phyloP scores from a whole-genome alignment of 345 rosid species.

The Moringa oleifera region DNA sequence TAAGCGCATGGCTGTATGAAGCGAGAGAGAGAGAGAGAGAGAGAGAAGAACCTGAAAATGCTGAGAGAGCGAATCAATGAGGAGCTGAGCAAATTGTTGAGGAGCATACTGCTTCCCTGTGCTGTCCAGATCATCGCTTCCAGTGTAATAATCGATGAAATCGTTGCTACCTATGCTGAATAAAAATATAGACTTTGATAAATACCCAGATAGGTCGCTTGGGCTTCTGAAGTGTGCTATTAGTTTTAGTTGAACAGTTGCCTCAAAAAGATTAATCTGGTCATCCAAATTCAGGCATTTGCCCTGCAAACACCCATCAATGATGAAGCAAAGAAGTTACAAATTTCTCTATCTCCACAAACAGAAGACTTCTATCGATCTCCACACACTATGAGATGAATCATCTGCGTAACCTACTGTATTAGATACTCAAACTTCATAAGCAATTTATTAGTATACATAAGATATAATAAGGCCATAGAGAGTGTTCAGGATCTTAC shows the following conservation, averaged over 20 bases:
- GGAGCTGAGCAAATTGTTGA: slow-evolving; percentile 24
- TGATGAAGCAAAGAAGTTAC: too few relatives aligned
- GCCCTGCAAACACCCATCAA: slow-evolving; percentile 37
- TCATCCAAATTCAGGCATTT: slow-evolving; percentile 36
- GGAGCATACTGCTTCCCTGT: slow-evolving; percentile 16
- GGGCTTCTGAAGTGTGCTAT: slow-evolving; percentile 13
- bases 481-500: slow-evolving; percentile 31
- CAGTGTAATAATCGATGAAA: slow-evolving; percentile 23
- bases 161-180: slow-evolving; percentile 40
- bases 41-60: slow-evolving; percentile 22
- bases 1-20: too few relatives aligned
- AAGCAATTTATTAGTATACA: not conserved
- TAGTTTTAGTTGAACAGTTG: slow-evolving; percentile 10
- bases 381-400: too few relatives aligned
- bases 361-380: too few relatives aligned
- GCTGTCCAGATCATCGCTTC: not conserved
- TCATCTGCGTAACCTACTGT: too few relatives aligned
- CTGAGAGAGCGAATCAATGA: slow-evolving; percentile 18
- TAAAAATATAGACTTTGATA: slow-evolving; percentile 32
- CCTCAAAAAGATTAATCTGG: slow-evolving; percentile 29
- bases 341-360: too few relatives aligned
- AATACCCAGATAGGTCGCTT: slow-evolving; percentile 12
- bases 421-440: not conserved
- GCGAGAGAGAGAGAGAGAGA: not conserved
- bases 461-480: too few relatives aligned